phyloP scores from a whole-genome alignment of 2,329 filamentous ascomycete genomes.

The Aspergillus alliaceus region DNA sequence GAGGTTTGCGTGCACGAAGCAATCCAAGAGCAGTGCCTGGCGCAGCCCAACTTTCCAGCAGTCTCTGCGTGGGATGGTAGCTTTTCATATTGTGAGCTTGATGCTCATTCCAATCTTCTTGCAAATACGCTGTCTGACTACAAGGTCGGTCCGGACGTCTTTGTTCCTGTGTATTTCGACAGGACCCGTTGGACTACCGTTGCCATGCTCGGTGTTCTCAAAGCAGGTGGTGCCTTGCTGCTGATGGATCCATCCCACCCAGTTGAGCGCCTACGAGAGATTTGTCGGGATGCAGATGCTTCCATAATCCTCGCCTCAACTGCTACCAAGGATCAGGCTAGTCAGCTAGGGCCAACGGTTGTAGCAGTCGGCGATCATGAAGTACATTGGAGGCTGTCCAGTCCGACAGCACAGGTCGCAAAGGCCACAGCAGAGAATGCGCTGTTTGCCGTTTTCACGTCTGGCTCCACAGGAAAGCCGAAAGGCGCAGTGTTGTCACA shows the following conservation, averaged over 20 bases:
- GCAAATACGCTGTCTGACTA: constrained; percentile 23
- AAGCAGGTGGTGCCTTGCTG: constrained; percentile 10
- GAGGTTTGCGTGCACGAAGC: too few relatives aligned
- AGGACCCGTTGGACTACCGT: constrained; percentile 3
- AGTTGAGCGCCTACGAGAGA: constrained; percentile 7
- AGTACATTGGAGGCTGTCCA: too few relatives aligned
- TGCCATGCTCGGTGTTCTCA: constrained; percentile 9
- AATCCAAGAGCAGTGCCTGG: too few relatives aligned
- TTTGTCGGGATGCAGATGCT: constrained; percentile 7
- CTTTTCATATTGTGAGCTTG: constrained; percentile 12
- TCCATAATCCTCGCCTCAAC: too few relatives aligned
- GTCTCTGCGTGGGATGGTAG: constrained; percentile 15
- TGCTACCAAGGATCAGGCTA: background rate
- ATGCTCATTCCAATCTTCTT: constrained; percentile 18
- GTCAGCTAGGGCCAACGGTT: background rate
- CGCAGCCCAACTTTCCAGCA: constrained; percentile 15
- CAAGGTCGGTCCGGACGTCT: constrained; percentile 20
- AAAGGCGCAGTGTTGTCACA: too few relatives aligned
- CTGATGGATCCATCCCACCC: constrained; percentile 11
- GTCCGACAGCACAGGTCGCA: too few relatives aligned
- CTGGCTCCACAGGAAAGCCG: too few relatives aligned
- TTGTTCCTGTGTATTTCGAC: constrained; percentile 9
- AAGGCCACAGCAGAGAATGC: too few relatives aligned
- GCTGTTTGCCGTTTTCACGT: too few relatives aligned
- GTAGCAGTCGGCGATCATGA: background rate